Conservation (phyloP, 75 land plant genomes). For the Pinus taeda region DNA sequence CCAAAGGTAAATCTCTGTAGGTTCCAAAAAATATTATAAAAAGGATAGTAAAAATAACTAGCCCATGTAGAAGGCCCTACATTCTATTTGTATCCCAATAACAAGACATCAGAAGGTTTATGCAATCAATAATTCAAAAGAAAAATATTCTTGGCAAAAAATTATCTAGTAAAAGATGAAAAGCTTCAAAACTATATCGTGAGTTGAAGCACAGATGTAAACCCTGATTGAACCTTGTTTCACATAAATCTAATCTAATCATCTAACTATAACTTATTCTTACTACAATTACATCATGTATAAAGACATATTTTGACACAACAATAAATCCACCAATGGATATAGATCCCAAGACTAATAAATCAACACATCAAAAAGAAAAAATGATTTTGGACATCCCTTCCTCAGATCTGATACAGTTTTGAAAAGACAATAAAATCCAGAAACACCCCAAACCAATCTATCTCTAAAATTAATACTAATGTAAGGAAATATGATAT, state of each 20-base stretch:
- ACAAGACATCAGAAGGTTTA: not conserved
- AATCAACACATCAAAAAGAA: not conserved
- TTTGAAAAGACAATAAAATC: not conserved
- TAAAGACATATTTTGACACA: not conserved
- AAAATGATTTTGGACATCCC: not conserved
- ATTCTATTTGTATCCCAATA: too few relatives aligned
- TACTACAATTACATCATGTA: not conserved
- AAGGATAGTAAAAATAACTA: not conserved
- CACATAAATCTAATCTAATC: too few relatives aligned
- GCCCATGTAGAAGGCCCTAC: too few relatives aligned
- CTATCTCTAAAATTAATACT: not conserved
- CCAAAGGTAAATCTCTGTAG: constrained; percentile 58
- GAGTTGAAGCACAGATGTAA: not conserved
- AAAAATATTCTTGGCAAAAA: too few relatives aligned
- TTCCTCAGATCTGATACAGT: not conserved
- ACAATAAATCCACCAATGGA: not conserved
- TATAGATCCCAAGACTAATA: not conserved
- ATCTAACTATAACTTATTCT: not conserved
- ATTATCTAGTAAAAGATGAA: too few relatives aligned
- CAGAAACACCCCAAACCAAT: not conserved
- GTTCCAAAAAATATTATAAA: not conserved
- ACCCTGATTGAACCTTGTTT: too few relatives aligned
- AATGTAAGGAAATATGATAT: not conserved
- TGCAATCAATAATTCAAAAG: not conserved
- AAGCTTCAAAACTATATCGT: too few relatives aligned